A percentile compares a stretch with the other conserved stretches of the same genome.
Evolutionary conservation across 306 rosid species (phyloP).

Genomic region (Cercis canadensis): DNA sequence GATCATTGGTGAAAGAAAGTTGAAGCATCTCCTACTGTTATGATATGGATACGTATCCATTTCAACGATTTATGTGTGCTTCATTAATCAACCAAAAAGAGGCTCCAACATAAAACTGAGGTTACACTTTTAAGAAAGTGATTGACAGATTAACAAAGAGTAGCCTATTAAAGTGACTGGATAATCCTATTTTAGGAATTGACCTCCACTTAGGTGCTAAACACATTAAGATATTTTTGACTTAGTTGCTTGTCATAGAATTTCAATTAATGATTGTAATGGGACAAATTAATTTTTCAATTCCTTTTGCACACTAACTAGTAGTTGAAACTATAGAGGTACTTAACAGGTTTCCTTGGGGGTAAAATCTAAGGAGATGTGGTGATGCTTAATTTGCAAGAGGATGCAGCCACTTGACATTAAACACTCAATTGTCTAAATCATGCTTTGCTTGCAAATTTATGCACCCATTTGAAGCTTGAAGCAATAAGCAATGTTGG

Average conservation of each 20-base stretch:
- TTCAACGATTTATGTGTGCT: conserved; percentile 27
- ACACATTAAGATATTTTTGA: no score
- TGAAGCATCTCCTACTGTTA: conserved; percentile 25
- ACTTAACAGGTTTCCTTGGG: no score
- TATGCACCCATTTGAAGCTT: conserved; percentile 46
- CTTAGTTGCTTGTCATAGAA: background rate
- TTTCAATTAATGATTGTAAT: background rate
- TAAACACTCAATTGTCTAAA: conserved; percentile 45
- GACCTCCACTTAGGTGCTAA: conserved; percentile 29
- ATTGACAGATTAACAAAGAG: conserved; percentile 42
- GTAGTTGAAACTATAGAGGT: no score
- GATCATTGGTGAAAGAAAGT: conserved; percentile 7
- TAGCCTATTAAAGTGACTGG: conserved; percentile 21
- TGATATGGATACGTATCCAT: conserved; percentile 24
- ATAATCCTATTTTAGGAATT: conserved; percentile 43
- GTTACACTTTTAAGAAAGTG: conserved; percentile 42
- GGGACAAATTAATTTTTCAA: conserved; percentile 22
- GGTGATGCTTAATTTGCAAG: no score
- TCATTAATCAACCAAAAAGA: conserved; percentile 28
- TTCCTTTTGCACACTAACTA: no score
- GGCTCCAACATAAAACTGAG: conserved; percentile 2
- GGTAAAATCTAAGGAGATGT: no score
- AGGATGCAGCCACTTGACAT: conserved; percentile 38
- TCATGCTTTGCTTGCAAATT: conserved; percentile 56
- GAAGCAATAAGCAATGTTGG: conserved; percentile 51